Evolutionary conservation across 2,329 filamentous ascomycete species (phyloP).

Genomic region (Hymenoscyphus salicellus): DNA sequence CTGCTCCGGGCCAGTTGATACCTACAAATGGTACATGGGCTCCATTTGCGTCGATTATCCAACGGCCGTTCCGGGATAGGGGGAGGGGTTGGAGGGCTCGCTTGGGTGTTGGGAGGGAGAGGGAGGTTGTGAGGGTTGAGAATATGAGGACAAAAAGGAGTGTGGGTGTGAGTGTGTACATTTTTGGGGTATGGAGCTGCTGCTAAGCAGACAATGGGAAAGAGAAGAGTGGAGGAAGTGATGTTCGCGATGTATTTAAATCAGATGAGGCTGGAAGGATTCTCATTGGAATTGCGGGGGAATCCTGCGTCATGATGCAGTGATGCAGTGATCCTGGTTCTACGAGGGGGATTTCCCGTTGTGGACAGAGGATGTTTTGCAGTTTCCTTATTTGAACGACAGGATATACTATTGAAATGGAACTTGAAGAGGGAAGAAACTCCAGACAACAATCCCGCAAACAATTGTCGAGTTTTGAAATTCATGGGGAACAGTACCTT

Average conservation of each 20-base stretch:
- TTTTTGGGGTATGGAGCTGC: not conserved
- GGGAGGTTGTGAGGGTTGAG: not conserved
- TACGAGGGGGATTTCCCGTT: no score
- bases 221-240: not conserved
- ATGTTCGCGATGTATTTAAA: no score
- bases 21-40: constrained; percentile 50
- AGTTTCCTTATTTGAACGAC: not conserved
- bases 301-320: no score
- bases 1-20: constrained; percentile 60
- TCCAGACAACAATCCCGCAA: no score
- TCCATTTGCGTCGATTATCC: constrained; percentile 40
- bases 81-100: constrained; percentile 36
- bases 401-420: not conserved
- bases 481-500: no score
- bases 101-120: not conserved
- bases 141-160: not conserved
- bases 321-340: no score
- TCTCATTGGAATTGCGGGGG: no score
- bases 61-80: constrained; percentile 37
- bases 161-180: not conserved
- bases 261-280: no score
- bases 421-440: no score
- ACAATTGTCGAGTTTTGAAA: no score
- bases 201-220: not conserved
- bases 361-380: not conserved